Base-by-base conservation (phyloP, 305 asterid species). In the Fraxinus latifolia region DNA sequence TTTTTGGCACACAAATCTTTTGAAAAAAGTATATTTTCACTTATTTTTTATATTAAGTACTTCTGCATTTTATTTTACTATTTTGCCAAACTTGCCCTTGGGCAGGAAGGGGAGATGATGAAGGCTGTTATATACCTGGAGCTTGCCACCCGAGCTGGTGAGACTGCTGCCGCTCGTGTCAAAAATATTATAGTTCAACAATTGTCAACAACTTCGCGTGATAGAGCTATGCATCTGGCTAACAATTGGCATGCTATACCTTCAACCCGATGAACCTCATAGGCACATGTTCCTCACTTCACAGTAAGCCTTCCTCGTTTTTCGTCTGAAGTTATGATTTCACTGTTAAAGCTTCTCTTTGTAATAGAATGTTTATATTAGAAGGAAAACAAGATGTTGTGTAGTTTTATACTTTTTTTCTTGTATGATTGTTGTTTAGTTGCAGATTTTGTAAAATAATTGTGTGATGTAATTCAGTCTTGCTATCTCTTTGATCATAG, bases 101-200 rank as follows among this genome's bases (percentile, higher is more conserved):
- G 53, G 80, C 91, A 95, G 99, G 96, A 94, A 90, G 93, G 96
- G 60, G 93, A 94, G 72, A 88, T 90, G 92, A 84, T 90, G 88
- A 91, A 90, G 85, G 97, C 98, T 27, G 89, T 91, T 81, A 92
- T 91, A 77, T 94, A 95, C 86, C 82, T 95, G 84, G 99, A 95
- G 85, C 93, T 94, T 72, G 97, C 98, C 19, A 81, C 83, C 0
- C 89, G 96, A 68, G 91, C 93, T 9, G 98, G 98, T 50, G 98
- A 91, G 86, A 80, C 77, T 53, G 88, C 91, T 19, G 98, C 98
- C 6, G 79, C 81, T 78, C 91, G 83, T 81, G 93, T 89, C 0
- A 93, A 87, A 85, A 81, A 88, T 37, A 91, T 80, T 42, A 76
- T 90, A 80, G 85, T 92, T 55, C 93, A 89, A 74, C 88, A 85